Evolutionary conservation across 495 filamentous ascomycete species (phyloP), one percentile per base, ranked within the genome.

Genomic region (Hypoxylon perforatum): DNA sequence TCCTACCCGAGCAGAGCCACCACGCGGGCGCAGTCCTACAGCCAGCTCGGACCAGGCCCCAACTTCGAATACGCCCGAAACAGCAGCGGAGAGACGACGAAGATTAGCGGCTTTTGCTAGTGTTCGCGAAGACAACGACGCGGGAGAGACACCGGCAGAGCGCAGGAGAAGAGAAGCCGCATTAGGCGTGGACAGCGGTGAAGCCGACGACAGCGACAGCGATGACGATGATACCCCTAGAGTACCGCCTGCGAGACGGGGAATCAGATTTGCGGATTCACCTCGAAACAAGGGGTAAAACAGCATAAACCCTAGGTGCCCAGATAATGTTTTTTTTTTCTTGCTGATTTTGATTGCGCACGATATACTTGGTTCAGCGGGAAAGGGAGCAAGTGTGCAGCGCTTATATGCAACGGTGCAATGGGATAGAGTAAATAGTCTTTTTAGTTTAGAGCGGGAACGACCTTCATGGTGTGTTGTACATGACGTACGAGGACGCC

Each of bases 141-240:
- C 77, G 2, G 85, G 82, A 39, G 94, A 97, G 76, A 96, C 92
- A 3, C 87, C 91, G 0, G 94, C 93, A 0, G 94, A 97, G 77
- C 84, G 90, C 42, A 84, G 90, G 36, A 84, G 93, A 62, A 88
- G 94, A 75, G 87, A 96, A 55, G 94, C 92, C 1, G 94, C 94
- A 4, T 78, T 97, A n/a, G 93, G 92, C 17, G 75, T 88, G 46
- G 78, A 84, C 6, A 72, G 79, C 19, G 44, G 53, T 5, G 48
- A 55, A n/a, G 81, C 84, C 8, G 84, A 83, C 14, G 84, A 82
- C 15, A 84, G 83, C 15, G 88, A 90, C 47, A 87, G 85, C 39
- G 84, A 87, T 11, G 90, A 92, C 38, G 87, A 88, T 57, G 83
- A 86, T 71, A 82, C 79, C 52, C 80, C 80, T 22, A 67, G 81